Evolutionary conservation across 2,329 filamentous ascomycete species (phyloP).

Genomic region (Paecilomyces variotii): DNA sequence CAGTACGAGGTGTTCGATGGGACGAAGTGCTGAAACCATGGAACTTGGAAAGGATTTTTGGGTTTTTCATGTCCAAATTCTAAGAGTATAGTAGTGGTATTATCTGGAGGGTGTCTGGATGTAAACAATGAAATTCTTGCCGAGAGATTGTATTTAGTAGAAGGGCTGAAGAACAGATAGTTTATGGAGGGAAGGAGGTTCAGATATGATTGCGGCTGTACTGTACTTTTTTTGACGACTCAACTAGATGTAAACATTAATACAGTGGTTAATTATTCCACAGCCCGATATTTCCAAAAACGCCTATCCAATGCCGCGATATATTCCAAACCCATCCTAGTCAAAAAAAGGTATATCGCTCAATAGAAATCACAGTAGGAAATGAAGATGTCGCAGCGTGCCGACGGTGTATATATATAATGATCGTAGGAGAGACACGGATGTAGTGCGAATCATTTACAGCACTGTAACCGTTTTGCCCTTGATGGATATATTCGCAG

Average conservation of each 20-base stretch:
- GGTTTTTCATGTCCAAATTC: no score
- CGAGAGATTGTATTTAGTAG: neutral
- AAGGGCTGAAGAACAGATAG: neutral
- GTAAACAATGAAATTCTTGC: no score
- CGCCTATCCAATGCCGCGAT: neutral
- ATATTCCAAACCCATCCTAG: neutral
- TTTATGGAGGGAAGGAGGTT: neutral
- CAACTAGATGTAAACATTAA: neutral
- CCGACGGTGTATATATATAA: neutral
- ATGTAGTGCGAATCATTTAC: constrained; percentile 1
- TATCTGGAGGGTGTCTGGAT: no score
- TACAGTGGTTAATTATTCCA: neutral
- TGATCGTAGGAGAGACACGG: neutral
- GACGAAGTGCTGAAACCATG: neutral
- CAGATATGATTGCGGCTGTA: neutral
- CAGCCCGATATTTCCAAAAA: neutral
- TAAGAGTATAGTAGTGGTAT: no score
- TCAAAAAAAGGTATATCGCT: neutral
- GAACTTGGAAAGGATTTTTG: neutral
- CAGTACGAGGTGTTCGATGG: neutral
- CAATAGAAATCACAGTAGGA: neutral
- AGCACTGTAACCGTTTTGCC: constrained; percentile 11
- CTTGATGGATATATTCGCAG: constrained; percentile 16
- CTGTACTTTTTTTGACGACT: neutral
- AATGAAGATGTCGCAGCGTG: neutral